A percentile compares a stretch with the other conserved stretches of the same genome.
These are phyloP conservation scores for Pseudomonodictys pantanalensis DNA, from an alignment of 495 filamentous ascomycete species.

Conservation along the genomic window DNA sequence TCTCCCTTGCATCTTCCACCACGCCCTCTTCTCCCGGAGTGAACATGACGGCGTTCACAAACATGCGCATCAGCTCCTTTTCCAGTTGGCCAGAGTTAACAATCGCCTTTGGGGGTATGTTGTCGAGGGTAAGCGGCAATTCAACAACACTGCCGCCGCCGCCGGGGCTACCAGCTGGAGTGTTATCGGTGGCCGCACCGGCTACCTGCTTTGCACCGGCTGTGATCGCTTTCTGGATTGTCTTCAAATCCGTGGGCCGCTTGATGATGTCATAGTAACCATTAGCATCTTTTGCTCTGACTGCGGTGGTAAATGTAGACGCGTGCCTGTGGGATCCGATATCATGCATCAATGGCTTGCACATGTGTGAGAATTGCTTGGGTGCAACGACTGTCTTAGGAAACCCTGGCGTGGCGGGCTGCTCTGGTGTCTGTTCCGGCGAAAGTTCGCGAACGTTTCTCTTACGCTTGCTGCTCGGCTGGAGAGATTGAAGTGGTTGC, in stretches of 20 bases:
- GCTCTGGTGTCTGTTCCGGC: slow-evolving; percentile 22
- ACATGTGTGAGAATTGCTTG: slow-evolving; percentile 74
- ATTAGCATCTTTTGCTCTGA: slow-evolving; percentile 80
- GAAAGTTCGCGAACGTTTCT: slow-evolving; percentile 51
- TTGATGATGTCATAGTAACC: slow-evolving; percentile 86
- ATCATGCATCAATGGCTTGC: slow-evolving; percentile 76
- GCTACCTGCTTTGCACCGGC: slow-evolving; percentile 74
- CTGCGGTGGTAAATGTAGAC: slow-evolving; percentile 78
- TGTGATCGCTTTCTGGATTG: slow-evolving; percentile 72
- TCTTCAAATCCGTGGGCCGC: slow-evolving; percentile 84
- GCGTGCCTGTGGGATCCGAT: slow-evolving; percentile 82
- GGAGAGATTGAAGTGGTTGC: slow-evolving; percentile 20
- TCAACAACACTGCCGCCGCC: slow-evolving; percentile 53
- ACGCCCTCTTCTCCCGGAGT: slow-evolving; percentile 83
- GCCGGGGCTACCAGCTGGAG: slow-evolving; percentile 47
- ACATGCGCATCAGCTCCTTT: slow-evolving; percentile 95
- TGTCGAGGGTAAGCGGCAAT: slow-evolving; percentile 66
- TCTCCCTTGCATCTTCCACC: slow-evolving; percentile 75
- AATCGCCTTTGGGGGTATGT: slow-evolving; percentile 83
- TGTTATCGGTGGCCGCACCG: slow-evolving; percentile 37
- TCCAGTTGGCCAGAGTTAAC: slow-evolving; percentile 94
- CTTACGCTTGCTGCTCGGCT: slow-evolving; percentile 39
- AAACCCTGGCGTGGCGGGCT: slow-evolving; percentile 6
- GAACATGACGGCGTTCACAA: slow-evolving; percentile 97
- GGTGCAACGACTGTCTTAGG: slow-evolving; percentile 34